Evolutionary conservation across 257 asterid species (phyloP).

Genomic region (Solanum clarkiae): DNA sequence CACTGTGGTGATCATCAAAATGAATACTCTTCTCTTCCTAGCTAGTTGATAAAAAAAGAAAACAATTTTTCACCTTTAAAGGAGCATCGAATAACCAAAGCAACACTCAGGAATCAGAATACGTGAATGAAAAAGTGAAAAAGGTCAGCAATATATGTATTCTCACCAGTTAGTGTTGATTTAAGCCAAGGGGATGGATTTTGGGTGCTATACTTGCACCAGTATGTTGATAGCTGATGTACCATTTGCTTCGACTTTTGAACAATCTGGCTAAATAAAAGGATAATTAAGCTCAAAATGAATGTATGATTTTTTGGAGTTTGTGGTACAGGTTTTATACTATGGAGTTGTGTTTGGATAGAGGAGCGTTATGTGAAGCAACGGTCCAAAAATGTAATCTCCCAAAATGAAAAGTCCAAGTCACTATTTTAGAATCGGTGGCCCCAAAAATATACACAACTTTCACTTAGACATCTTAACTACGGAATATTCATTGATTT

Average conservation of each 20-base stretch:
- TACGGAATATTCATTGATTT: too few species aligned
- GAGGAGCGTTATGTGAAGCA: not conserved
- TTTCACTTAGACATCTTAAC: too few species aligned
- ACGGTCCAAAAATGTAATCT: not conserved
- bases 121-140: not conserved
- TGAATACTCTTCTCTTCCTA: not conserved
- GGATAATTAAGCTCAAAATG: too few species aligned
- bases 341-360: too few species aligned
- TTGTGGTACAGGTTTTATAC: too few species aligned
- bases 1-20: not conserved
- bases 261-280: not conserved
- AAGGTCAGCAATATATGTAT: not conserved
- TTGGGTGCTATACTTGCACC: constrained; percentile 35
- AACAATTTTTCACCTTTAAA: not conserved
- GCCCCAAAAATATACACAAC: too few species aligned
- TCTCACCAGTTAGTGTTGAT: constrained; percentile 63
- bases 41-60: not conserved
- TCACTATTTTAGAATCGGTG: too few species aligned
- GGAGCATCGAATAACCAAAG: not conserved
- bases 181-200: constrained; percentile 76
- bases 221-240: constrained; percentile 35
- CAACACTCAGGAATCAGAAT: not conserved
- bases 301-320: too few species aligned
- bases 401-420: too few species aligned
- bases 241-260: constrained; percentile 7